A percentile compares a stretch with the other conserved stretches of the same genome.
Evolutionary conservation across 305 asterid species (phyloP).

Genomic region (Fraxinus floribunda): DNA sequence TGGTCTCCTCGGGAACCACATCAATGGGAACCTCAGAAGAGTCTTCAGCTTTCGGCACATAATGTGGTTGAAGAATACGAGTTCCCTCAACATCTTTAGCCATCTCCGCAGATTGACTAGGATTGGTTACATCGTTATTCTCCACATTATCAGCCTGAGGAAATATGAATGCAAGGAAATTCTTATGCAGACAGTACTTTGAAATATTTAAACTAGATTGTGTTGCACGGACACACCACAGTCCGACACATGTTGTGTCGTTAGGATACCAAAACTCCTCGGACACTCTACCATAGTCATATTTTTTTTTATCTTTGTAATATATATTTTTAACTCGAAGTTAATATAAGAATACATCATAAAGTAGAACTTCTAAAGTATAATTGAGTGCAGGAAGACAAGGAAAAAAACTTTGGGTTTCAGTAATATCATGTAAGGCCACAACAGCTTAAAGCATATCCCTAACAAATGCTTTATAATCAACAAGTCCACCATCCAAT

Average conservation of each 20-base stretch:
- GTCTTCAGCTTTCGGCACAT: neutral
- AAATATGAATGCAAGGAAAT: neutral
- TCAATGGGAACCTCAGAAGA: constrained; percentile 12
- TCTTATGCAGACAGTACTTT: neutral
- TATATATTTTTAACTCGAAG: too few relatives aligned
- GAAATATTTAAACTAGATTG: neutral
- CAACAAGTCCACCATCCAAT: neutral
- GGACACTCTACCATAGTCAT: neutral
- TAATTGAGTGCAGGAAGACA: neutral
- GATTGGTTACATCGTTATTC: neutral
- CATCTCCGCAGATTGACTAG: constrained; percentile 5
- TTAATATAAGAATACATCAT: neutral
- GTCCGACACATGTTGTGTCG: too few relatives aligned
- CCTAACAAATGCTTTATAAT: neutral
- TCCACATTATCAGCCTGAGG: constrained; percentile 17
- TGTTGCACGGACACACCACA: neutral
- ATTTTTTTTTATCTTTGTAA: neutral
- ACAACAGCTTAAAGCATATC: neutral
- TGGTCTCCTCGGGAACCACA: constrained; percentile 1
- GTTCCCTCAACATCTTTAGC: constrained; percentile 14
- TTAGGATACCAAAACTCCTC: neutral
- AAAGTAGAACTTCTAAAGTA: neutral
- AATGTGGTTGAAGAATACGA: neutral
- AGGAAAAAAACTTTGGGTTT: neutral
- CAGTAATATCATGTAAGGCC: neutral